These are phyloP conservation scores for Suillus bovinus DNA, from an alignment of 768 basidiomycete genomes.

Conservation along the genomic window DNA sequence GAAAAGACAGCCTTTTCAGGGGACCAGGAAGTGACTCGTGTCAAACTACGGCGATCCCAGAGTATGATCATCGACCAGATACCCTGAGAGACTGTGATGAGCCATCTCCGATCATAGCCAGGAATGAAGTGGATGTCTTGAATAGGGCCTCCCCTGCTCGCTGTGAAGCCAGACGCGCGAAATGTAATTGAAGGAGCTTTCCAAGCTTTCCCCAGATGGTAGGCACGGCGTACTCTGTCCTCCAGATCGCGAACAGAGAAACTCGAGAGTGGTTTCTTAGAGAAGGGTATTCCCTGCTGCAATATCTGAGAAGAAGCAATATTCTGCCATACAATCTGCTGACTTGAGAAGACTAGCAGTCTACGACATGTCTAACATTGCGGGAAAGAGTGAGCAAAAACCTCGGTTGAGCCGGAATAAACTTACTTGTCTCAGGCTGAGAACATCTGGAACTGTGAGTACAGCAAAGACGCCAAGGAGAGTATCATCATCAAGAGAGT, in stretches of 20 bases:
- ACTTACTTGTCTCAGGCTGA: slow-evolving; percentile 44
- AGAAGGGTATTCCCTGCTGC: slow-evolving; percentile 51
- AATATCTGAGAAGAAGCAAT: slow-evolving; percentile 47
- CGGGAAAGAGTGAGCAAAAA: neutral
- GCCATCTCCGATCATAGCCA: slow-evolving; percentile 40
- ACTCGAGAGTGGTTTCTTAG: slow-evolving; percentile 33
- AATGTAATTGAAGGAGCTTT: slow-evolving; percentile 22
- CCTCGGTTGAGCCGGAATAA: neutral
- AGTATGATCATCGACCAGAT: slow-evolving; percentile 61
- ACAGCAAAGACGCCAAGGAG: slow-evolving; percentile 37
- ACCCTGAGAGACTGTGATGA: slow-evolving; percentile 56
- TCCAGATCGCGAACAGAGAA: slow-evolving; percentile 48
- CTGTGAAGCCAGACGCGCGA: slow-evolving; percentile 19
- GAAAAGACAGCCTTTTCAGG: slow-evolving; percentile 53
- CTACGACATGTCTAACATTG: slow-evolving; percentile 48
- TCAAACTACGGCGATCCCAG: slow-evolving; percentile 45
- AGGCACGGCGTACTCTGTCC: slow-evolving; percentile 42
- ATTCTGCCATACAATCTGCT: slow-evolving; percentile 59
- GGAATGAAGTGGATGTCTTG: slow-evolving; percentile 56
- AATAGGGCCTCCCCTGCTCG: slow-evolving; percentile 43
- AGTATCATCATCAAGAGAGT: slow-evolving; percentile 37
- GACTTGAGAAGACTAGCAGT: slow-evolving; percentile 43
- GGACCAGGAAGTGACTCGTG: slow-evolving; percentile 48
- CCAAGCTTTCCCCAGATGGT: slow-evolving; percentile 54
- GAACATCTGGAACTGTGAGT: slow-evolving; percentile 42